A percentile compares a stretch with the other conserved stretches of the same genome.
phyloP scores from a whole-genome alignment of 768 basidiomycete genomes.

The Roridomyces roridus region DNA sequence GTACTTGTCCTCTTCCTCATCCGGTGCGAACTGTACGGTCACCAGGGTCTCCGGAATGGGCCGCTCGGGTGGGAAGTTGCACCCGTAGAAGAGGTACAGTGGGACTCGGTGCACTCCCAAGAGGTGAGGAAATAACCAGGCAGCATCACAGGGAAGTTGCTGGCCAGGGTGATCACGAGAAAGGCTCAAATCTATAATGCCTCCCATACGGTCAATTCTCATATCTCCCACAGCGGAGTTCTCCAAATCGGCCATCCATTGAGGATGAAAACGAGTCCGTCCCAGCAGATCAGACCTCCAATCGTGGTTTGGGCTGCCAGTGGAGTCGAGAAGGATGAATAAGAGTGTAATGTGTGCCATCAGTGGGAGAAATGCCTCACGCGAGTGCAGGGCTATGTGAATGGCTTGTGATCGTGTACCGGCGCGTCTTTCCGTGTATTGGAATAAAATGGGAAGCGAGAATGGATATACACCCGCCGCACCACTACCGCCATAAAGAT shows the following conservation, averaged over 20 bases:
- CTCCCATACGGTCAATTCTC: constrained; percentile 3
- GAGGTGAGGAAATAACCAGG: neutral
- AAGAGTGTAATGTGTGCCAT: neutral
- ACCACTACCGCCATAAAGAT: neutral
- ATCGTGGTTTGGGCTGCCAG: neutral
- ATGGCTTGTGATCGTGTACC: neutral
- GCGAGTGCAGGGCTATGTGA: neutral
- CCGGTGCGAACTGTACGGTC: neutral
- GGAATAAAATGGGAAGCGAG: neutral
- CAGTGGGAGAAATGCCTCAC: constrained; percentile 14
- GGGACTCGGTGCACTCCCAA: neutral
- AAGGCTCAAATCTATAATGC: constrained; percentile 6
- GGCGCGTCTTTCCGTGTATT: neutral
- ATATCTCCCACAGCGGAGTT: neutral
- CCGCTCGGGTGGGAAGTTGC: neutral
- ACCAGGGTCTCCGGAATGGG: neutral
- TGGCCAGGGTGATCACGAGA: neutral
- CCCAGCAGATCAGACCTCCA: neutral
- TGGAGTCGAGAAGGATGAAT: neutral
- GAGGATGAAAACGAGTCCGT: neutral
- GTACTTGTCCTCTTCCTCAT: neutral
- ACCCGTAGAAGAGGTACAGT: constrained; percentile 13
- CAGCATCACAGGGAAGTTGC: neutral
- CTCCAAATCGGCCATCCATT: neutral
- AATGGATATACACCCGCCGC: neutral